A percentile compares a stretch with the other conserved stretches of the same genome.
phyloP scores from a whole-genome alignment of 75 land plant genomes.

The Picea glauca region DNA sequence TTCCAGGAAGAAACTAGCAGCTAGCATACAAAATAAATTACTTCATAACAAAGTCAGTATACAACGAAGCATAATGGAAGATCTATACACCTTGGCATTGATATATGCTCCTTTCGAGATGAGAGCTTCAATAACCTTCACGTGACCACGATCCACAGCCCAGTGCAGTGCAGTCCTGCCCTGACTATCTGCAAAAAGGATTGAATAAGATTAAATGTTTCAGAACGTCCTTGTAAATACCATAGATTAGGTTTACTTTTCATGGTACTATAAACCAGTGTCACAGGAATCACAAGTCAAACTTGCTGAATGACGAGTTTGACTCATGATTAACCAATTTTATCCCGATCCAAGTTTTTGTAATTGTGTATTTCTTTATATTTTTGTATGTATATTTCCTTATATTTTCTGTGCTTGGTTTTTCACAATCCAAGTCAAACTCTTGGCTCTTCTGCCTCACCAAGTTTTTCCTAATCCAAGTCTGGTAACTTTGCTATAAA shows the following conservation, averaged over 20 bases:
- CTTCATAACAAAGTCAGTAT: not conserved
- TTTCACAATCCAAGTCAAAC: no score
- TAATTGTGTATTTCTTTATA: no score
- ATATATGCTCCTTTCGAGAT: slow-evolving; percentile 63
- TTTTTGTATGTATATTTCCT: no score
- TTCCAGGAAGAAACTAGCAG: not conserved
- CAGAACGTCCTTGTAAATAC: no score
- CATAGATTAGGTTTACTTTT: no score
- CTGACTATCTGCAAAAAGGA: slow-evolving; percentile 68
- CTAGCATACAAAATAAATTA: not conserved
- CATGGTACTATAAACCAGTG: not conserved
- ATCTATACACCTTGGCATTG: slow-evolving; percentile 60
- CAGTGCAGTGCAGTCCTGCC: slow-evolving; percentile 93
- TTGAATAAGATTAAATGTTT: slow-evolving; percentile 4
- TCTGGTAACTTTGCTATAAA: no score
- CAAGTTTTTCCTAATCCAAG: no score
- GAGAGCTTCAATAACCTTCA: slow-evolving; percentile 45
- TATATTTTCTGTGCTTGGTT: no score
- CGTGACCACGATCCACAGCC: slow-evolving; percentile 91
- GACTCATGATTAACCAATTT: no score
- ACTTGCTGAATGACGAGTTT: no score
- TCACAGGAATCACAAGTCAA: not conserved
- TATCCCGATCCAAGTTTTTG: no score
- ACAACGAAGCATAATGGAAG: not conserved
- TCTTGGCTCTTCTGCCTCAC: no score